These are phyloP conservation scores for Backusella tuberculispora DNA, from an alignment of 192 early-diverging fungal genomes.

Conservation along the genomic window DNA sequence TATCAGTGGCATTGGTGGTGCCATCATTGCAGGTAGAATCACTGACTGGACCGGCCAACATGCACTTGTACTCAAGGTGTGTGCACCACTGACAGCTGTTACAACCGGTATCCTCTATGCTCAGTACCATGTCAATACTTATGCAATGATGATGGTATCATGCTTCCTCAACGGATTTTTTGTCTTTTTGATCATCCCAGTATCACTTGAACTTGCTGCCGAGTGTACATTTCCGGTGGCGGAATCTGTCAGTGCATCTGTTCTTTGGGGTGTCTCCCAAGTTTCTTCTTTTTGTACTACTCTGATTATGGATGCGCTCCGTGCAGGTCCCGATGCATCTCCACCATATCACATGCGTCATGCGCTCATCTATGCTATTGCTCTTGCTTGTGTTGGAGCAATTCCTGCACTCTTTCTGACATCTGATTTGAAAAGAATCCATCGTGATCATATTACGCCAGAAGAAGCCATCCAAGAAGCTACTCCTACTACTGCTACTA, in stretches of 20 bases:
- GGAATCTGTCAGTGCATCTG: constrained; percentile 30
- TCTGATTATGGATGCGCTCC: constrained; percentile 29
- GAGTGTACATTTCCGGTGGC: constrained; percentile 43
- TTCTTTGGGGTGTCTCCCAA: constrained; percentile 27
- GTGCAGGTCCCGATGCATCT: constrained; percentile 29
- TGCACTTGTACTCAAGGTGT: constrained; percentile 28
- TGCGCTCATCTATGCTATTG: constrained; percentile 25
- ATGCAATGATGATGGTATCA: constrained; percentile 28
- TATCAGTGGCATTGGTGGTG: constrained; percentile 16
- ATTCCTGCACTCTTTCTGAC: constrained; percentile 30
- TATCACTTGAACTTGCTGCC: constrained; percentile 33
- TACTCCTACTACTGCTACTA: neutral
- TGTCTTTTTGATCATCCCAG: constrained; percentile 27
- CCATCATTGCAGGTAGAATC: constrained; percentile 18
- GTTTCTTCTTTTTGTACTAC: constrained; percentile 17
- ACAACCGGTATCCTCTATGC: constrained; percentile 32
- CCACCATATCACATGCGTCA: constrained; percentile 37
- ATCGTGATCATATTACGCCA: neutral
- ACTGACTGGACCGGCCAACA: constrained; percentile 28
- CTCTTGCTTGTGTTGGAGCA: constrained; percentile 11
- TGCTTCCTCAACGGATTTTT: constrained; percentile 36
- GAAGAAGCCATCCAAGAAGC: neutral
- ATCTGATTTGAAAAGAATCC: constrained; percentile 34
- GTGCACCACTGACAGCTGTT: constrained; percentile 17
- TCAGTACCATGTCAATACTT: constrained; percentile 35